A percentile compares a stretch with the other conserved stretches of the same genome.
phyloP scores from a whole-genome alignment of 176 grass and related monocot species.

The Ampelocalamus luodianensis region DNA sequence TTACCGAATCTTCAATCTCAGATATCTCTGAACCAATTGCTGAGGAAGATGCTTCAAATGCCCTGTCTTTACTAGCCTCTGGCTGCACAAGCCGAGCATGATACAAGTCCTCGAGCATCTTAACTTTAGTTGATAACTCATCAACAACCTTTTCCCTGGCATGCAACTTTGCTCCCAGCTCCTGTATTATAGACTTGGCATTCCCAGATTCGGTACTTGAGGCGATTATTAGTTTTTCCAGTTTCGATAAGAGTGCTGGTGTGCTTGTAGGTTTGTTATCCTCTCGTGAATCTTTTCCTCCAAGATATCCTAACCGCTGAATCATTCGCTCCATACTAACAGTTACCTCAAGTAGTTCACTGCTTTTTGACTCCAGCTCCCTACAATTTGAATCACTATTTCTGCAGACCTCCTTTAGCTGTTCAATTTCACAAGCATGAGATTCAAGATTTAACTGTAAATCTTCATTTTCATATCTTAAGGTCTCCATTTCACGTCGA shows the following conservation, averaged over 20 bases:
- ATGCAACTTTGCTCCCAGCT: slow-evolving; percentile 80
- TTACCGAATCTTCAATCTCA: slow-evolving; percentile 91
- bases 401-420: slow-evolving; percentile 68
- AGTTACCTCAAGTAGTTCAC: slow-evolving; percentile 64
- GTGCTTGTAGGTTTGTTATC: slow-evolving; percentile 68
- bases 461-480: slow-evolving; percentile 82
- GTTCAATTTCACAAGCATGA: slow-evolving; percentile 64
- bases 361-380: slow-evolving; percentile 63
- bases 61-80: slow-evolving; percentile 71
- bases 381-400: slow-evolving; percentile 48
- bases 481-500: slow-evolving; percentile 46
- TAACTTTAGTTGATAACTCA: slow-evolving; percentile 76
- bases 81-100: slow-evolving; percentile 61
- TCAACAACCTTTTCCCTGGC: slow-evolving; percentile 68
- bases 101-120: slow-evolving; percentile 71
- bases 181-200: slow-evolving; percentile 77
- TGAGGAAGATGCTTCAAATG: slow-evolving; percentile 77
- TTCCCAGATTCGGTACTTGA: slow-evolving; percentile 66
- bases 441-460: slow-evolving; percentile 78
- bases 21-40: slow-evolving; percentile 68
- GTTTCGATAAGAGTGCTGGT: slow-evolving; percentile 65
- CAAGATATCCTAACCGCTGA: slow-evolving; percentile 68
- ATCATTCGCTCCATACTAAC: slow-evolving; percentile 81
- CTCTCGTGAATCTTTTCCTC: slow-evolving; percentile 63
- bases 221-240: slow-evolving; percentile 80